Evolutionary conservation across 768 basidiomycete species (phyloP).

Genomic region (Kwoniella botswanensis): DNA sequence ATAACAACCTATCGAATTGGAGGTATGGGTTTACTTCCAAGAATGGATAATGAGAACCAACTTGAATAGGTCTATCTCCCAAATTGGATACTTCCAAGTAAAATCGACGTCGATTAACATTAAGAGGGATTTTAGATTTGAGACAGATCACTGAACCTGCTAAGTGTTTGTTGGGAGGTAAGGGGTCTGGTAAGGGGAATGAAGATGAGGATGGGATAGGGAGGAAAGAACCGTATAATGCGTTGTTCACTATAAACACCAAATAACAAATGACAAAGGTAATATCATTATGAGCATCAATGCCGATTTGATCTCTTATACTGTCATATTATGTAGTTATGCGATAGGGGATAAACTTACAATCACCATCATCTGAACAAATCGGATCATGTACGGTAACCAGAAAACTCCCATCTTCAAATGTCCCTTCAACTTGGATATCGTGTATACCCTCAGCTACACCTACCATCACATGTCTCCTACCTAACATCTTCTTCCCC

Average conservation of each 20-base stretch:
- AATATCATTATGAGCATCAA: neutral
- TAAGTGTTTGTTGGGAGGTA: slow-evolving; percentile 61
- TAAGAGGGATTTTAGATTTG: slow-evolving; percentile 70
- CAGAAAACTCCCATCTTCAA: slow-evolving; percentile 75
- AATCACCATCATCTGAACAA: slow-evolving; percentile 76
- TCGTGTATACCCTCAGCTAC: slow-evolving; percentile 78
- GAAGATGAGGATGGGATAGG: slow-evolving; percentile 71
- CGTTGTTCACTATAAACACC: slow-evolving; percentile 64
- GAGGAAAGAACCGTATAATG: slow-evolving; percentile 92
- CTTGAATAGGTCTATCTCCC: slow-evolving; percentile 91
- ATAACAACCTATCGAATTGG: slow-evolving; percentile 77
- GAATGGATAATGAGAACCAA: slow-evolving; percentile 95
- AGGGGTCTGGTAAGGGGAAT: slow-evolving; percentile 68
- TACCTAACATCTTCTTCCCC: slow-evolving; percentile 84
- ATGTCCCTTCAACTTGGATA: slow-evolving; percentile 93
- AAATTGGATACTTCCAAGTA: slow-evolving; percentile 80
- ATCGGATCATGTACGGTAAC: slow-evolving; percentile 97
- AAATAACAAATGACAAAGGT: neutral
- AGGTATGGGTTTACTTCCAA: slow-evolving; percentile 83
- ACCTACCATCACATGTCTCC: slow-evolving; percentile 80
- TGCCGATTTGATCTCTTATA: neutral
- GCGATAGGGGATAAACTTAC: slow-evolving; percentile 35
- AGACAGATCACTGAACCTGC: slow-evolving; percentile 77
- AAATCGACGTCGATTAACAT: slow-evolving; percentile 72
- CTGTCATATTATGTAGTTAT: neutral